A percentile compares a stretch with the other conserved stretches of the same genome.
These are phyloP conservation scores for Saccharomyces eubayanus DNA, from an alignment of 805 yeast genomes.

Conservation along the genomic window DNA sequence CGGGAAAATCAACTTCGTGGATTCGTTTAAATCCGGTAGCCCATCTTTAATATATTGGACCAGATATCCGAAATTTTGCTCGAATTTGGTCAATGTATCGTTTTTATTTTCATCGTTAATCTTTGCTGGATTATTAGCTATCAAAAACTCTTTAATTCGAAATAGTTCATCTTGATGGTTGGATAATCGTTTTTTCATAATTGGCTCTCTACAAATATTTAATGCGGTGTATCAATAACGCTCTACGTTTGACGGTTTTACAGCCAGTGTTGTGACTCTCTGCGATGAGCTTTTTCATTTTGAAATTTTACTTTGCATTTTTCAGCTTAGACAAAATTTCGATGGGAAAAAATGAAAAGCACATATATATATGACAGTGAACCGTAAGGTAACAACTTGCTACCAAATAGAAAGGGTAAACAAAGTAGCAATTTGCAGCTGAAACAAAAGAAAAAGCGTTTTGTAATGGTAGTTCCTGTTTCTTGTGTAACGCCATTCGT, in stretches of 20 bases:
- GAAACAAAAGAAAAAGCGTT: too few species aligned
- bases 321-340: background rate
- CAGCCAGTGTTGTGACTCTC: background rate
- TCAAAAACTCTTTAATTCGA: conserved; percentile 5
- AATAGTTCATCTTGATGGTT: background rate
- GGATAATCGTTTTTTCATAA: background rate
- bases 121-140: conserved; percentile 10
- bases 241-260: background rate
- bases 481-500: too few species aligned
- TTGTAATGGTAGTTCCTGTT: too few species aligned
- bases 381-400: background rate
- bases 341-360: background rate
- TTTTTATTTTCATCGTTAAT: conserved; percentile 4
- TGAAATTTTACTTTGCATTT: background rate
- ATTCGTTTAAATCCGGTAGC: background rate
- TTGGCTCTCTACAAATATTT: background rate
- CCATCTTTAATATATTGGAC: background rate
- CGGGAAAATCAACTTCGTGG: conserved; percentile 34
- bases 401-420: too few species aligned
- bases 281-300: background rate
- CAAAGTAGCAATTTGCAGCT: too few species aligned
- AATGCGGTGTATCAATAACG: background rate
- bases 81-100: background rate
- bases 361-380: background rate
- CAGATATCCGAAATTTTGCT: background rate